Conservation (phyloP, 495 filamentous ascomycete genomes). For the Penicillium pancosmium region DNA sequence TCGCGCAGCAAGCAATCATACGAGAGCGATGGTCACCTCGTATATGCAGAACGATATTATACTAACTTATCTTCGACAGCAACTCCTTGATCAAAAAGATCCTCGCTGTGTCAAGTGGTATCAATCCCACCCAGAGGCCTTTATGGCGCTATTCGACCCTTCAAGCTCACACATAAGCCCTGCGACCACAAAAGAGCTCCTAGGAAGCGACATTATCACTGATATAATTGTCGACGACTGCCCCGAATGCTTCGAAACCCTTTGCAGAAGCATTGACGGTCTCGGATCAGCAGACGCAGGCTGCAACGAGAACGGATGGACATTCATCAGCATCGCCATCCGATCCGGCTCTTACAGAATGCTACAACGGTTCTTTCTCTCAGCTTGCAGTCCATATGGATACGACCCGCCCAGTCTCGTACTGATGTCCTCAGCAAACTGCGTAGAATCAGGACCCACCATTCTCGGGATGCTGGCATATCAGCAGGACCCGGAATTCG, state of each 20-base stretch:
- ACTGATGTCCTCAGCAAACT: not conserved
- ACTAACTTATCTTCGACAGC: not conserved
- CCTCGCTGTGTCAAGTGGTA: not conserved
- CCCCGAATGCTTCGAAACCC: slow-evolving; percentile 11
- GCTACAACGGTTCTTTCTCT: slow-evolving; percentile 7
- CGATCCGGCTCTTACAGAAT: slow-evolving; percentile 2
- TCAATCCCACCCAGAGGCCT: not conserved
- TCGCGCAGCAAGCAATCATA: not conserved
- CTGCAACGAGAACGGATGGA: slow-evolving; percentile 16
- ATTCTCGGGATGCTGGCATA: not conserved
- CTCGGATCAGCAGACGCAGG: not conserved
- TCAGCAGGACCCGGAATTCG: not conserved
- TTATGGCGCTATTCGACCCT: not conserved
- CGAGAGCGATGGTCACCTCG: not conserved
- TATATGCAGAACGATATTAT: not conserved
- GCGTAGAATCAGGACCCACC: not conserved
- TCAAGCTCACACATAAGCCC: not conserved
- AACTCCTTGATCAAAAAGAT: not conserved
- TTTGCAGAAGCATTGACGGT: slow-evolving; percentile 1
- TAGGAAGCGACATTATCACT: slow-evolving; percentile 10
- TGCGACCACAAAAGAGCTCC: not conserved
- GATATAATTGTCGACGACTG: slow-evolving; percentile 17
- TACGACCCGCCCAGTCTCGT: not conserved
- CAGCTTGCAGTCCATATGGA: not conserved
- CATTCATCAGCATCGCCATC: slow-evolving; percentile 11